A percentile compares a stretch with the other conserved stretches of the same genome.
These are phyloP conservation scores for Suhomyces atakaporum DNA, from an alignment of 1,139 yeast species.

Conservation along the genomic window DNA sequence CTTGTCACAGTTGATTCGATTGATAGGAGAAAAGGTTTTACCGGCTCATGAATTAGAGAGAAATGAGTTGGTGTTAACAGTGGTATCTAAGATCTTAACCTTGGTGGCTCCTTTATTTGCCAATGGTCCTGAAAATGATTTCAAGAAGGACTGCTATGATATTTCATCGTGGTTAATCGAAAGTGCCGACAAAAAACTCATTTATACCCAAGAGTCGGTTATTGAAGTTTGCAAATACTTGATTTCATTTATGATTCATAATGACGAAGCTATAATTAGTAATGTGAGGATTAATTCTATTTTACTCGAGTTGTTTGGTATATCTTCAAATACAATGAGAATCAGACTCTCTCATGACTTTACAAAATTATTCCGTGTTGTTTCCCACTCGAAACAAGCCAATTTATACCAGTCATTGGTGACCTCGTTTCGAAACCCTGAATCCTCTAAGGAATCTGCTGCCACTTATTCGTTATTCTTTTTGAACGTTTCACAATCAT, in stretches of 20 bases:
- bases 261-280: constrained; percentile 14
- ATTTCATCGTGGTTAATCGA: constrained; percentile 35
- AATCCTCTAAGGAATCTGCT: constrained; percentile 38
- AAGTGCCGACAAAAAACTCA: constrained; percentile 31
- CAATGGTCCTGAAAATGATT: constrained; percentile 17
- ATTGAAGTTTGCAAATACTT: constrained; percentile 24
- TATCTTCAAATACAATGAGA: constrained; percentile 24
- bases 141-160: constrained; percentile 37
- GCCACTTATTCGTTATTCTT: constrained; percentile 43
- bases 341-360: constrained; percentile 15
- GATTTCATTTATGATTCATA: constrained; percentile 14
- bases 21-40: constrained; percentile 36
- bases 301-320: constrained; percentile 17
- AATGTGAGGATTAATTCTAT: constrained; percentile 15
- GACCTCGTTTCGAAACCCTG: constrained; percentile 34
- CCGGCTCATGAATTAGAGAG: constrained; percentile 32
- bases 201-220: constrained; percentile 25
- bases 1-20: constrained; percentile 21
- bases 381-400: constrained; percentile 21
- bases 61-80: constrained; percentile 33
- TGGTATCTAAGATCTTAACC: constrained; percentile 28
- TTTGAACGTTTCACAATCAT: constrained; percentile 28
- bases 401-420: constrained; percentile 35
- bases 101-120: constrained; percentile 17
- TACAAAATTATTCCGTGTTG: constrained; percentile 5